Base-by-base conservation (phyloP, 805 yeast genomes). In the Saccharomycopsis capsularis region DNA sequence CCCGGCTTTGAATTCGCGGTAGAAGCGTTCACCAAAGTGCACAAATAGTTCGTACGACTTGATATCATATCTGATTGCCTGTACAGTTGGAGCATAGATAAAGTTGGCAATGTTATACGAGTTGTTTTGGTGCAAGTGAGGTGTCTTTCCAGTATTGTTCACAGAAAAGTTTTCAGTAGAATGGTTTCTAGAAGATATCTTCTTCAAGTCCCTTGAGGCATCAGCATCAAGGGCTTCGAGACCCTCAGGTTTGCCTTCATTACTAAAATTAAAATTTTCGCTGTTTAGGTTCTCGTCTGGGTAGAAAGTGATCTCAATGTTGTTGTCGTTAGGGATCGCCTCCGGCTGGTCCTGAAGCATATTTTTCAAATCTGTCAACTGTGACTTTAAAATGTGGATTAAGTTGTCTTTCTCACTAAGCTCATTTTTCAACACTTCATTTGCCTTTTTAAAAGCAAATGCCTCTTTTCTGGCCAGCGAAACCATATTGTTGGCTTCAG, bases 401-500 rank as follows among this genome's bases (percentile, higher is more conserved):
- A 87, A 73, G n/a, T 68, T 64, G 58, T 87, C 88, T 59, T 81
- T 81, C 62, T 88, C 96, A 32, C 70, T 73, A 35, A 85, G 60
- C 18, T 74, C 75, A 5, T 67, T 69, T 1, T 68, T 57, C 44
- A 85, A 62, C 53, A 74, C 76, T 29, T 74, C 68, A 56, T 84
- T 84, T 54, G 79, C 76, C 43, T 76, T 65, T 56, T 81, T 79
- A 52, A 71, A 70, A 25, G 75, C 76, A 59, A 81, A 74, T 3
- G 82, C 74, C 52, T 82, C 85, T 47, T 79, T 72, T 51, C 85
- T 78, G 0, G 95, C 95, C 53, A 80, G 78, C 40, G 83, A 78
- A 3, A 87, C 96, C 86, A 86, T 85, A 44, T 74, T 73, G 60
- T 87, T 87, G 15, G 96, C 96, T 60, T 88, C 93, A 53, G 78